Conservation (phyloP, 495 filamentous ascomycete genomes). For the Penicillium bialowiezense region DNA sequence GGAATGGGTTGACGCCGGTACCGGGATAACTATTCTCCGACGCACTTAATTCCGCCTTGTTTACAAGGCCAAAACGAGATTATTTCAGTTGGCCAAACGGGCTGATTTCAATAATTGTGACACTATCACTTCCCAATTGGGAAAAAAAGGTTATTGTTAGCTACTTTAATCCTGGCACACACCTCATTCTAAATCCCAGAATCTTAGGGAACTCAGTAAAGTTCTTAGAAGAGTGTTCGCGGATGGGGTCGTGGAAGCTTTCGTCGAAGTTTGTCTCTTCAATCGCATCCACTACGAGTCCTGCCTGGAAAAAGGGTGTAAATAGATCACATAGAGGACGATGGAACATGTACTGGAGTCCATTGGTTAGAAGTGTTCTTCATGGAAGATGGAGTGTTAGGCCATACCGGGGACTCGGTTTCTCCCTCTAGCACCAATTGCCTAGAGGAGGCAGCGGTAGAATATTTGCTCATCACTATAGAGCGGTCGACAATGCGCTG, state of each 20-base stretch:
- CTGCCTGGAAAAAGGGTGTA: background rate
- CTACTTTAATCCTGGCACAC: no score
- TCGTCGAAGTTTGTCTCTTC: background rate
- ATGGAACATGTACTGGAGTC: background rate
- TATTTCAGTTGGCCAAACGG: no score
- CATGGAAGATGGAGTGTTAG: no score
- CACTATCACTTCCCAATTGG: no score
- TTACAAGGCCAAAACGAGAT: no score
- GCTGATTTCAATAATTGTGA: no score
- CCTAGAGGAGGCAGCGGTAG: background rate
- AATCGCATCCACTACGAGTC: background rate
- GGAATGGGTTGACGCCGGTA: no score
- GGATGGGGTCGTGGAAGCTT: background rate
- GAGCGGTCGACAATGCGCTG: slow-evolving; percentile 5
- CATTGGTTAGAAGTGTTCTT: background rate
- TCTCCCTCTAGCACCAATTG: slow-evolving; percentile 2
- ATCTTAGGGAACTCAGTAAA: slow-evolving; percentile 7
- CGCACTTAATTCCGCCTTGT: no score
- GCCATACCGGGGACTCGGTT: background rate
- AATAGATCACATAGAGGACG: background rate
- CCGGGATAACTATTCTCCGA: no score
- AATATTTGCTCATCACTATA: slow-evolving; percentile 4
- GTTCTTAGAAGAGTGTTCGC: slow-evolving; percentile 3
- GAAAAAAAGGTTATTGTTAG: no score
- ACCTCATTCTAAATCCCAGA: slow-evolving; percentile 4